phyloP scores from a whole-genome alignment of 805 yeast species.

The Jamesozyma hellenica region DNA sequence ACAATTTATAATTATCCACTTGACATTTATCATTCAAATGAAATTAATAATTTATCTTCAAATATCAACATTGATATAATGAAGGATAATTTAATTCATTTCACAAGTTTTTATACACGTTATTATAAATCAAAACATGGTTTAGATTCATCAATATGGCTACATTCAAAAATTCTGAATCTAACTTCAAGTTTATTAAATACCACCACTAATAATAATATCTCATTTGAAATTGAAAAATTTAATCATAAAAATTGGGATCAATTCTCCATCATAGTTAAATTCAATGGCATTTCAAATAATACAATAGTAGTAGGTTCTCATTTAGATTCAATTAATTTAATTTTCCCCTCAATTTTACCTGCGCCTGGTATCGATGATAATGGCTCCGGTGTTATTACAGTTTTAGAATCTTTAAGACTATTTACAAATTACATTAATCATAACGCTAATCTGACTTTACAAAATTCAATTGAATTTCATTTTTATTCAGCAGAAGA shows the following conservation, averaged over 20 bases:
- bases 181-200: constrained; percentile 20
- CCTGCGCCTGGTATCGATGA: constrained; percentile 95
- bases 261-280: constrained; percentile 67
- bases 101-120: constrained; percentile 65
- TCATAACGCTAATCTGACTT: constrained; percentile 31
- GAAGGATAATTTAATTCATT: constrained; percentile 45
- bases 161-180: constrained; percentile 37
- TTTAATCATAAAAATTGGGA: constrained; percentile 62
- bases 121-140: constrained; percentile 71
- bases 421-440: constrained; percentile 35
- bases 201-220: too few relatives aligned
- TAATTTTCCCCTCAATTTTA: constrained; percentile 55
- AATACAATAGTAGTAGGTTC: constrained; percentile 68
- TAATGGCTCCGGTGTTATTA: constrained; percentile 80
- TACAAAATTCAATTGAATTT: constrained; percentile 73
- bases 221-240: constrained; percentile 35
- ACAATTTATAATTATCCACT: constrained; percentile 39
- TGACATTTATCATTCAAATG: constrained; percentile 27
- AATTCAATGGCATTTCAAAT: constrained; percentile 44
- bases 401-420: constrained; percentile 66
- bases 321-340: constrained; percentile 78
- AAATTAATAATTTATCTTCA: constrained; percentile 34
- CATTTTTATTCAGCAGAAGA: constrained; percentile 96
- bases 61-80: constrained; percentile 40
- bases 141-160: constrained; percentile 59